Conservation (phyloP, 148 eudicot species). For the Fallopia convolvulus region DNA sequence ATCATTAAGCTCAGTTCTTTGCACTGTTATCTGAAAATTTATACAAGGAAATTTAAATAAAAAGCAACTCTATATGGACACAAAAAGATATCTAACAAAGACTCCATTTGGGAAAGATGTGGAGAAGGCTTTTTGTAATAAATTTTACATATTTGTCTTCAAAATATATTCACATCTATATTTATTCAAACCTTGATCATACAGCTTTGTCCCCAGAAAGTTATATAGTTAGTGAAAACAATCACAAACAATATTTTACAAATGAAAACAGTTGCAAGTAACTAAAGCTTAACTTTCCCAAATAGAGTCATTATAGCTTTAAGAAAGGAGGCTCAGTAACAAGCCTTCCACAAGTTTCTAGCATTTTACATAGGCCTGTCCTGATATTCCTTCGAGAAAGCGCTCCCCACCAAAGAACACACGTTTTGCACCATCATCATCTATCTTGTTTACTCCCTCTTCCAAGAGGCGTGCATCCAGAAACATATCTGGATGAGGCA, state of each 20-base stretch:
- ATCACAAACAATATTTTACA: constrained; percentile 2
- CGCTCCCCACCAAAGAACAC: constrained; percentile 95
- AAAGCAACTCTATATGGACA: not conserved
- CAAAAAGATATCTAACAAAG: not conserved
- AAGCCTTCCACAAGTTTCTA: constrained; percentile 1
- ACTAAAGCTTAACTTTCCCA: not conserved
- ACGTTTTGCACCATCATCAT: constrained; percentile 92
- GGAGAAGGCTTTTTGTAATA: not conserved
- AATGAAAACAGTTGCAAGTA: not conserved
- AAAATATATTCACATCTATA: not conserved
- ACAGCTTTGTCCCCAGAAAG: not conserved
- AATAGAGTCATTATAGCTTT: not conserved
- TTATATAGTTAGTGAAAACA: not conserved
- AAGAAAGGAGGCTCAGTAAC: constrained; percentile 3
- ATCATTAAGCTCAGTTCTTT: constrained; percentile 76
- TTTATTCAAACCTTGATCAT: not conserved
- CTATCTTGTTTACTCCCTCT: constrained; percentile 61
- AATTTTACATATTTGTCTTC: not conserved
- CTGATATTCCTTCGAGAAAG: constrained; percentile 94
- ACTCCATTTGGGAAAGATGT: not conserved
- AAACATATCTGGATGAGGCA: constrained; percentile 99
- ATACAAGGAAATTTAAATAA: constrained; percentile 13
- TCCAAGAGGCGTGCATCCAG: constrained; percentile 42
- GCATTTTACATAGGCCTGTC: constrained; percentile 76
- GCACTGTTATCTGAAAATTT: constrained; percentile 66